Evolutionary conservation across 768 basidiomycete genomes (phyloP), one percentile per base, ranked within the genome.

Genomic region (Lentinula sp.): DNA sequence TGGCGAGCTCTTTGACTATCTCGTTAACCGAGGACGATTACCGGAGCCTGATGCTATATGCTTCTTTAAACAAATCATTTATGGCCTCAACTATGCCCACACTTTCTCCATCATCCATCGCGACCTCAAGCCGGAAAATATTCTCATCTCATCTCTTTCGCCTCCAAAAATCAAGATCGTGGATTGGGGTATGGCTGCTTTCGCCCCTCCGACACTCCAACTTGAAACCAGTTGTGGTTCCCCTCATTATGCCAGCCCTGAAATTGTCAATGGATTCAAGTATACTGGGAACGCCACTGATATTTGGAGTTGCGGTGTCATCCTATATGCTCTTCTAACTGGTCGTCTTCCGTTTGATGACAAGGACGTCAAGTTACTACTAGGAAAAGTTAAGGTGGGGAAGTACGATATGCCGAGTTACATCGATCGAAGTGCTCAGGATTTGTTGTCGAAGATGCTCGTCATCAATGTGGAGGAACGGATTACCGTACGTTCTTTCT

Each of bases 171-270:
- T 98, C 78, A 98, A 98, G 79, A 91, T 98, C 46, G 95, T 94
- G 23, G 96, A 98, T 74, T 98, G 96, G 86, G 96, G 96, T 20
- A 97, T 98, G 96, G 95, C 96, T 28, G 92, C 95, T 9, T 92
- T 97, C 69, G 92, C 94, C 61, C 89, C 90, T 43, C 91, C 90
- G 42, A 83, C 87, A 43, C 81, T 88, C 46, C 82, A 95, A 65
- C 83, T 97, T 32, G 93, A 96, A 75, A 98, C 96, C 1, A 93
- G 91, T 68, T 98, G 96, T 69, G 96, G 96, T 6, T 93, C 90
- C 63, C 96, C 96, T 63, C 95, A 98, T 73, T 98, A 98, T 64
- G 96, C 95, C 4, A 92, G 90, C 68, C 96, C 96, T 1, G 95
- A 98, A 76, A 95, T 98, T 69, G 93, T 98, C 64, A 88, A 91